These are phyloP conservation scores for Colletotrichum ledebouriae DNA, from an alignment of 2,329 filamentous ascomycete genomes.

Conservation along the genomic window DNA sequence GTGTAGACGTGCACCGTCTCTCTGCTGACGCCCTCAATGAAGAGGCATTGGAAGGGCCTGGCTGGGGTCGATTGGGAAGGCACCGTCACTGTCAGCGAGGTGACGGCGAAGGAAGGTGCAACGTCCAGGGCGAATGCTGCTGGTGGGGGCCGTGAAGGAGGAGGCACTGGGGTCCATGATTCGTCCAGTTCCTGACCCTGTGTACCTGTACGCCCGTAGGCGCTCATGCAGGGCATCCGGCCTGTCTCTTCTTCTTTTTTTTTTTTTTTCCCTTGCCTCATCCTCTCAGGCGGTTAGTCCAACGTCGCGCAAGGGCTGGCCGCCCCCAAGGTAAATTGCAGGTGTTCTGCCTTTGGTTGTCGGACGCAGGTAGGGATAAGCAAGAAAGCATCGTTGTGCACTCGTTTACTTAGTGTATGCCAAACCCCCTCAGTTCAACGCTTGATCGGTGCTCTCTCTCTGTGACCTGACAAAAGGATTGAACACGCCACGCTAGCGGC, in stretches of 20 bases:
- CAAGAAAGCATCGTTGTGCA: constrained; percentile 15
- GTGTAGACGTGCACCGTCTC: too few relatives aligned
- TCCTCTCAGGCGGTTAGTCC: constrained; percentile 1
- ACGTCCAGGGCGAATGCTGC: too few relatives aligned
- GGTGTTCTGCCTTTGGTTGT: background rate
- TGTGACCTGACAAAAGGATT: background rate
- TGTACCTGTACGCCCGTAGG: background rate
- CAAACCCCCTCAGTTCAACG: constrained; percentile 4
- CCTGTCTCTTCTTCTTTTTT: background rate
- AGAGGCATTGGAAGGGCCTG: too few relatives aligned
- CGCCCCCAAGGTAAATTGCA: constrained; percentile 17
- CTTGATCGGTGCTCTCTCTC: constrained; percentile 24
- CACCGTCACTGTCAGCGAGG: background rate
- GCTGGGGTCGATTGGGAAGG: too few relatives aligned
- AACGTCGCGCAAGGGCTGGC: constrained; percentile 25
- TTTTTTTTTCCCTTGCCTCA: background rate
- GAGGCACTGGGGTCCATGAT: constrained; percentile 14
- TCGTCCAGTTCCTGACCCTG: background rate
- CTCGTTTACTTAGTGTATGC: background rate
- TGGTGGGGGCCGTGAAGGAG: background rate
- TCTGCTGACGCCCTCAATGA: too few relatives aligned
- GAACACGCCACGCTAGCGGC: background rate
- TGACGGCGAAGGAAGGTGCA: background rate
- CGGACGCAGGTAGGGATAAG: background rate
- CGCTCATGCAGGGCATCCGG: constrained; percentile 6